Conservation (phyloP, 805 yeast genomes). For the Debaryomyces castellii region DNA sequence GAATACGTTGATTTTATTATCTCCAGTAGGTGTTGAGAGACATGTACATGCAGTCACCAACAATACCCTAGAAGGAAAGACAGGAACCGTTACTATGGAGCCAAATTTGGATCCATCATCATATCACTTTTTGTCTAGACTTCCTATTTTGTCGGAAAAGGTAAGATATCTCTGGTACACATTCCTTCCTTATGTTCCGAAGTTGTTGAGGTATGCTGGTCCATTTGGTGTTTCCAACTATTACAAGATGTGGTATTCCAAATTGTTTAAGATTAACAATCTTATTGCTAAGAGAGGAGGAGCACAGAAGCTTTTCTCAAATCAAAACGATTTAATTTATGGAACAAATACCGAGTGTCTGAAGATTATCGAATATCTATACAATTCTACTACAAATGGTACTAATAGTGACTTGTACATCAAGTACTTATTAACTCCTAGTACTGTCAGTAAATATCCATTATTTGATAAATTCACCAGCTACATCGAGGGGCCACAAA, state of each 20-base stretch:
- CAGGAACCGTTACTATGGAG: conserved; percentile 11
- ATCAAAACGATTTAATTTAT: conserved; percentile 30
- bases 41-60: conserved; percentile 59
- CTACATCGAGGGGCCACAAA: conserved; percentile 19
- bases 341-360: conserved; percentile 38
- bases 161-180: conserved; percentile 37
- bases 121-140: conserved; percentile 47
- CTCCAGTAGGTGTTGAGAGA: conserved; percentile 81
- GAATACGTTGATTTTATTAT: conserved; percentile 55
- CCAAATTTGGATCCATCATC: conserved; percentile 46
- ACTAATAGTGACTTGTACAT: conserved; percentile 41
- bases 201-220: conserved; percentile 45
- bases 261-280: conserved; percentile 39
- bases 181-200: conserved; percentile 45
- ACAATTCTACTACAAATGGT: conserved; percentile 39
- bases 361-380: conserved; percentile 39
- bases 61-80: conserved; percentile 18
- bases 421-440: conserved; percentile 52
- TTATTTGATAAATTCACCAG: conserved; percentile 53
- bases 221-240: conserved; percentile 40
- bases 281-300: conserved; percentile 34
- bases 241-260: conserved; percentile 40
- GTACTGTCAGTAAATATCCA: conserved; percentile 66
- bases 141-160: conserved; percentile 36
- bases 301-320: conserved; percentile 18